Conservation (phyloP, 495 filamentous ascomycete genomes). For the Tetracladium setigerum region DNA sequence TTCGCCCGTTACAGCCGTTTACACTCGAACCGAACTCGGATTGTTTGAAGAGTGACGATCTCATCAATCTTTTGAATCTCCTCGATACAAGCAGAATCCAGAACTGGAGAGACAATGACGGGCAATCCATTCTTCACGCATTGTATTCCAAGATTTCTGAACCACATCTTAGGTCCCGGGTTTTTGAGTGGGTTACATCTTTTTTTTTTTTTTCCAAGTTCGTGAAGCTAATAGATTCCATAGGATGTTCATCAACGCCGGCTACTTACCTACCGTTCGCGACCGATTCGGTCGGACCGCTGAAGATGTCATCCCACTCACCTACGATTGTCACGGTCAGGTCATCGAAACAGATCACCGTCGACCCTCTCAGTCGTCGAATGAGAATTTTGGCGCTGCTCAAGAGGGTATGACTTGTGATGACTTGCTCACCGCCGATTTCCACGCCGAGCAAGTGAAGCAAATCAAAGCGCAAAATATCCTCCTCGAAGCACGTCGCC, state of each 20-base stretch:
- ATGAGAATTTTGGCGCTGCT: background rate
- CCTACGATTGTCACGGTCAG: slow-evolving; percentile 8
- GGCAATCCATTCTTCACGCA: slow-evolving; percentile 10
- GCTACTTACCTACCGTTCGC: slow-evolving; percentile 4
- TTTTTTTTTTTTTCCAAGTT: background rate
- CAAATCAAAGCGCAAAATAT: slow-evolving; percentile 3
- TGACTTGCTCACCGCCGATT: background rate
- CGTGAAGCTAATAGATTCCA: background rate
- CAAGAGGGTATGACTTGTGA: background rate
- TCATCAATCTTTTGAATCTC: slow-evolving; percentile 9
- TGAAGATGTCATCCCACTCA: slow-evolving; percentile 7
- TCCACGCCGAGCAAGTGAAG: background rate
- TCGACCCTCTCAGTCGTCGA: background rate
- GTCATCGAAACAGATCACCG: slow-evolving; percentile 3
- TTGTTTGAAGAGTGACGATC: slow-evolving; percentile 2
- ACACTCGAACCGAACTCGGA: slow-evolving; percentile 5
- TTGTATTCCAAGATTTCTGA: slow-evolving; percentile 7
- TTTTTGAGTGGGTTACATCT: slow-evolving; percentile 7
- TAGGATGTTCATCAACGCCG: slow-evolving; percentile 8
- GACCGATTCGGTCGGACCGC: slow-evolving; percentile 7
- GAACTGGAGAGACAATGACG: slow-evolving; percentile 9
- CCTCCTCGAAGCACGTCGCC: background rate
- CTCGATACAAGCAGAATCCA: background rate
- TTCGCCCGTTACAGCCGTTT: slow-evolving; percentile 9
- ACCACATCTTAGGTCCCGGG: slow-evolving; percentile 4